Percentiles rank a stretch among this genome's conserved stretches.
Evolutionary conservation across 441 rosid genomes (phyloP).

Genomic region (Erodium texanum): DNA sequence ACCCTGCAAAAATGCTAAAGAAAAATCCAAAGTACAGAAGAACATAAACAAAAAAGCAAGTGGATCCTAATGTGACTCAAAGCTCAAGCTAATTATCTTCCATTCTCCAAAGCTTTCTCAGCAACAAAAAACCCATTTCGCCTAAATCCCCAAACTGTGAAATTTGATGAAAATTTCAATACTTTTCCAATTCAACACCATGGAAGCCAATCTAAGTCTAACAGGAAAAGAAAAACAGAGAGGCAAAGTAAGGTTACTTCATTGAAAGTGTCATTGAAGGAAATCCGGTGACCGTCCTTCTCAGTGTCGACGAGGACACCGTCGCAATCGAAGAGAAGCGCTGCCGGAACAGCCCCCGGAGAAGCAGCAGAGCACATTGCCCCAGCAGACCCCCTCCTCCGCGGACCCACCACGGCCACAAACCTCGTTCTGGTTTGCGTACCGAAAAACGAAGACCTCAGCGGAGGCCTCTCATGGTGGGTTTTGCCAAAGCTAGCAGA

Average conservation of each 20-base stretch:
- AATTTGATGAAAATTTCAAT: not conserved
- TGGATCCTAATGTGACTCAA: not conserved
- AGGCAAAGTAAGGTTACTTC: constrained; percentile 35
- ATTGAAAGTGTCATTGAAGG: constrained; percentile 82
- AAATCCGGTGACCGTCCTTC: constrained; percentile 88
- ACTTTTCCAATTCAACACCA: not conserved
- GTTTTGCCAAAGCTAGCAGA: not conserved
- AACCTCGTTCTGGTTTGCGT: not conserved
- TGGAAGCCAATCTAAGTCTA: not conserved
- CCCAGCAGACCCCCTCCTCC: constrained; percentile 7
- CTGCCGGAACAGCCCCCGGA: constrained; percentile 50
- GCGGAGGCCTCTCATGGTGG: constrained; percentile 3
- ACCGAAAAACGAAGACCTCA: constrained; percentile 4
- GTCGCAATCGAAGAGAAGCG: constrained; percentile 85
- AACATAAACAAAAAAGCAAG: not conserved
- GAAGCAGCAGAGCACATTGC: constrained; percentile 40
- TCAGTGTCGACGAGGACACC: constrained; percentile 96
- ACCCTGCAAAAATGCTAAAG: not conserved
- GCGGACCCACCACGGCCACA: constrained; percentile 5
- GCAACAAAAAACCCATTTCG: not conserved
- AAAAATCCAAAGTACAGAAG: constrained; percentile 1
- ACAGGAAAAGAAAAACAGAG: constrained; percentile 7
- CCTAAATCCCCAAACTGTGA: not conserved
- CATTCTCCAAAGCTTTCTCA: not conserved
- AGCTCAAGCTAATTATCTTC: not conserved